Conservation (phyloP, 2,329 filamentous ascomycete species). For the Fusarium fracticaudum region DNA sequence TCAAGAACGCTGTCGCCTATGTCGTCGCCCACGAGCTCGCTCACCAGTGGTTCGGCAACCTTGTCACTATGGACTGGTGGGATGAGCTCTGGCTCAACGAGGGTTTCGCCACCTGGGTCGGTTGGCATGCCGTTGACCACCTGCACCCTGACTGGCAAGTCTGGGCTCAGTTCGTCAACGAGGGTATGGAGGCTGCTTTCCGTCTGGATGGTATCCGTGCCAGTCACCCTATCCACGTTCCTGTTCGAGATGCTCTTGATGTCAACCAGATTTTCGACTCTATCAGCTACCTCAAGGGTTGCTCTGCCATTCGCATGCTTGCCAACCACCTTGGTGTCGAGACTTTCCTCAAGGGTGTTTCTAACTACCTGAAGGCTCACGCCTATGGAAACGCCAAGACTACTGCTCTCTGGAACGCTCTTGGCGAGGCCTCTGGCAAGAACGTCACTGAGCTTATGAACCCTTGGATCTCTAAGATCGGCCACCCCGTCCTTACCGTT, state of each 20-base stretch:
- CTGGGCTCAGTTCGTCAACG: constrained; percentile 97
- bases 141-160: constrained; percentile 97
- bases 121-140: constrained; percentile 90
- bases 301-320: constrained; percentile 96
- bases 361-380: constrained; percentile 87
- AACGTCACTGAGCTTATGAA: constrained; percentile 91
- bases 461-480: constrained; percentile 94
- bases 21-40: constrained; percentile 98
- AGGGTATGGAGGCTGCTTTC: constrained; percentile 92
- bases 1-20: constrained; percentile 94
- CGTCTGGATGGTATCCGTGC: constrained; percentile 88
- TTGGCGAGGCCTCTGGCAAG: constrained; percentile 86
- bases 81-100: constrained; percentile 94
- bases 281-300: constrained; percentile 97
- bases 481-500: constrained; percentile 89
- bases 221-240: constrained; percentile 95
- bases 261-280: constrained; percentile 98
- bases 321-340: constrained; percentile 88
- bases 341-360: constrained; percentile 89
- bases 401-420: constrained; percentile 87
- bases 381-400: constrained; percentile 92
- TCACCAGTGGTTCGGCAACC: constrained; percentile 95
- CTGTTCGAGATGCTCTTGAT: constrained; percentile 90
- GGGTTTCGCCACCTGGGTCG: constrained; percentile 98
- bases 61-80: constrained; percentile 98